These are phyloP conservation scores for Dothistroma pini DNA, from an alignment of 2,329 filamentous ascomycete species.

Conservation along the genomic window DNA sequence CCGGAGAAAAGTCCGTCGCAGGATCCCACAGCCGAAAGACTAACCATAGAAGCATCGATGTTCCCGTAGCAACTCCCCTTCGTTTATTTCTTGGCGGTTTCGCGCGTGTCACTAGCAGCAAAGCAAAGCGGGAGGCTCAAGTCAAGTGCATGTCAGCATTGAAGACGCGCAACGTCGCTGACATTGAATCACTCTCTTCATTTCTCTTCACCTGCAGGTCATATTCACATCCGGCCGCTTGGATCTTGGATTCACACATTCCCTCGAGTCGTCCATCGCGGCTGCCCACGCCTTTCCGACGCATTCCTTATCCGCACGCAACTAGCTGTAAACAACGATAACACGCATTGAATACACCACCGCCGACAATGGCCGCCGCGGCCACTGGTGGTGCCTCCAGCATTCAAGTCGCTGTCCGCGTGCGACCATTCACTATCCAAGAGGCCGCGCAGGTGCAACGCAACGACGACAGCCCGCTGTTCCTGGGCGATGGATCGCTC, in stretches of 20 bases:
- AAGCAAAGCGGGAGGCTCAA: constrained; percentile 4
- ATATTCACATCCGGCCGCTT: background rate
- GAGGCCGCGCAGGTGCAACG: constrained; percentile 87
- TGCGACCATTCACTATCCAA: constrained; percentile 71
- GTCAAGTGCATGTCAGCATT: background rate
- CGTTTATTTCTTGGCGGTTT: constrained; percentile 3
- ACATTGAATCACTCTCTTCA: constrained; percentile 1
- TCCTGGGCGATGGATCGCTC: constrained; percentile 94
- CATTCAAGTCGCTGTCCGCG: constrained; percentile 55
- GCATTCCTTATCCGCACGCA: background rate
- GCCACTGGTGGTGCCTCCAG: constrained; percentile 44
- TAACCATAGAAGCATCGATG: background rate
- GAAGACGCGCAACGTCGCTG: background rate
- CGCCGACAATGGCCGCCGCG: constrained; percentile 14
- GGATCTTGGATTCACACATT: constrained; percentile 3
- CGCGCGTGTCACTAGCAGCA: background rate
- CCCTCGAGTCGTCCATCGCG: background rate
- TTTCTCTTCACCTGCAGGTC: background rate
- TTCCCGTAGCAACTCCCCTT: background rate
- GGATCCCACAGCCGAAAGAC: background rate
- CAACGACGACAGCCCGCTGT: constrained; percentile 79
- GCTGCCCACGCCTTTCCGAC: background rate
- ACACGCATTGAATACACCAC: constrained; percentile 10
- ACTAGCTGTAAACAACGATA: constrained; percentile 2
- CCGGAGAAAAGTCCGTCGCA: background rate